Evolutionary conservation across 2,329 filamentous ascomycete genomes (phyloP).

Genomic region (Claviceps fusiformis): DNA sequence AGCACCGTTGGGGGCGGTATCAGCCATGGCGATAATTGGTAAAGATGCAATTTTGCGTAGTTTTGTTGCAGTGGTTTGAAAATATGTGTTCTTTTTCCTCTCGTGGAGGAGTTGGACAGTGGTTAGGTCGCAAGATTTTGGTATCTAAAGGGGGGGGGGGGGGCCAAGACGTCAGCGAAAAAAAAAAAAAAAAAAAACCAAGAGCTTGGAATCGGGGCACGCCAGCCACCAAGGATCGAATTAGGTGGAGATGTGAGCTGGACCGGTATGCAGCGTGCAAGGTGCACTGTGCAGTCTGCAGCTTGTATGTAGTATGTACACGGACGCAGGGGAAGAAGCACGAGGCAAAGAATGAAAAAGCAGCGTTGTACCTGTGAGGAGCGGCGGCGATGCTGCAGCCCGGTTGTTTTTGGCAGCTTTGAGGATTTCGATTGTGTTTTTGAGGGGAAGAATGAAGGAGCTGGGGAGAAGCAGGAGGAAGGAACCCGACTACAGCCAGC

Average conservation of each 20-base stretch:
- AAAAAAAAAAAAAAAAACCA: constrained; percentile 2
- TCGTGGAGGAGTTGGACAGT: constrained; percentile 2
- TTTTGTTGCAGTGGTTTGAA: constrained; percentile 2
- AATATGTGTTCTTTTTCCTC: constrained; percentile 2
- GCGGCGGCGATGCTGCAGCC: not conserved
- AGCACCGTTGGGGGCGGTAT: constrained; percentile 30
- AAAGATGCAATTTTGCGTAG: not conserved
- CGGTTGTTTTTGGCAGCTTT: not conserved
- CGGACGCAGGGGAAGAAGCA: not conserved
- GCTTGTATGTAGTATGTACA: no score
- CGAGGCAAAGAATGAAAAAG: constrained; percentile 4
- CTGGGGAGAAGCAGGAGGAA: constrained; percentile 2
- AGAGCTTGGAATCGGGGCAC: constrained; percentile 2
- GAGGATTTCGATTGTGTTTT: not conserved
- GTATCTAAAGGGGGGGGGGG: constrained; percentile 4
- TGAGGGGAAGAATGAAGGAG: constrained; percentile 1
- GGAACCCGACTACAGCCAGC: not conserved
- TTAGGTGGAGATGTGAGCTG: constrained; percentile 2
- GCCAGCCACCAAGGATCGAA: not conserved
- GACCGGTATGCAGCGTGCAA: not conserved
- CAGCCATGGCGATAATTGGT: constrained; percentile 14
- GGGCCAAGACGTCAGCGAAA: constrained; percentile 5
- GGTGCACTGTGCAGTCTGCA: not conserved
- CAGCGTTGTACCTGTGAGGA: constrained; percentile 2
- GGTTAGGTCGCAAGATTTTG: constrained; percentile 5